These are phyloP conservation scores for Phytopythium oedochilum DNA, from an alignment of 352 stramenopile genomes.

Conservation along the genomic window DNA sequence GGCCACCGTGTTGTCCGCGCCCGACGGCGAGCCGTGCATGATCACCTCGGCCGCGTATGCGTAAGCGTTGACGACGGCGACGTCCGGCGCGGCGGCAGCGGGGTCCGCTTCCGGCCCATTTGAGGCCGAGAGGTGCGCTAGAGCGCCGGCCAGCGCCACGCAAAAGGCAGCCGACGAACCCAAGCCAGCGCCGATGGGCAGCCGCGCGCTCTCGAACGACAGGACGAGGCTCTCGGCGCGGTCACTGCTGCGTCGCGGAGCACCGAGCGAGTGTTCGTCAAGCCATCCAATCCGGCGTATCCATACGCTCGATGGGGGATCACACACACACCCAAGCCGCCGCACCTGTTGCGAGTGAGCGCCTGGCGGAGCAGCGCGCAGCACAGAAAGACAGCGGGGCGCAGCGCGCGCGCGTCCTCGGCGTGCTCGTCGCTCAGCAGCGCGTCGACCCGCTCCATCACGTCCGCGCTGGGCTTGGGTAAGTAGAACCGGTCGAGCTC, in stretches of 20 bases:
- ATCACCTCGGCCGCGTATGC: constrained; percentile 88
- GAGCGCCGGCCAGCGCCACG: constrained; percentile 72
- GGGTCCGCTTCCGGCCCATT: neutral
- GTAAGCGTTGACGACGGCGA: constrained; percentile 78
- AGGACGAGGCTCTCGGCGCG: constrained; percentile 31
- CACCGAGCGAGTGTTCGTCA: too few relatives aligned
- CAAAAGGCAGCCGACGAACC: constrained; percentile 89
- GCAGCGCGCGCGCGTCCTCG: constrained; percentile 42
- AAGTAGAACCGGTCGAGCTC: constrained; percentile 44
- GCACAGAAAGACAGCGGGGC: constrained; percentile 53
- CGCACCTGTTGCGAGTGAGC: constrained; percentile 19
- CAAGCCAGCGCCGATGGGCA: constrained; percentile 88
- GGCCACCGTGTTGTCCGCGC: constrained; percentile 91
- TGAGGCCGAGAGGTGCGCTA: constrained; percentile 26
- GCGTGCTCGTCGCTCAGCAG: constrained; percentile 36
- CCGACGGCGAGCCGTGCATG: constrained; percentile 87
- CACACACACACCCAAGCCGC: neutral
- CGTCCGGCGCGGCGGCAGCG: constrained; percentile 3
- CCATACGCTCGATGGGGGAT: too few relatives aligned
- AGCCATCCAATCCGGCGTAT: too few relatives aligned
- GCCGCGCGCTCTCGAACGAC: constrained; percentile 35
- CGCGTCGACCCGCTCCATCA: constrained; percentile 44
- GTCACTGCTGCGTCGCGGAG: neutral
- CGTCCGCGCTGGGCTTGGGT: constrained; percentile 27
- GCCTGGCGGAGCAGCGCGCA: constrained; percentile 49